phyloP scores from a whole-genome alignment of 306 rosid species.

The Prunus mume region DNA sequence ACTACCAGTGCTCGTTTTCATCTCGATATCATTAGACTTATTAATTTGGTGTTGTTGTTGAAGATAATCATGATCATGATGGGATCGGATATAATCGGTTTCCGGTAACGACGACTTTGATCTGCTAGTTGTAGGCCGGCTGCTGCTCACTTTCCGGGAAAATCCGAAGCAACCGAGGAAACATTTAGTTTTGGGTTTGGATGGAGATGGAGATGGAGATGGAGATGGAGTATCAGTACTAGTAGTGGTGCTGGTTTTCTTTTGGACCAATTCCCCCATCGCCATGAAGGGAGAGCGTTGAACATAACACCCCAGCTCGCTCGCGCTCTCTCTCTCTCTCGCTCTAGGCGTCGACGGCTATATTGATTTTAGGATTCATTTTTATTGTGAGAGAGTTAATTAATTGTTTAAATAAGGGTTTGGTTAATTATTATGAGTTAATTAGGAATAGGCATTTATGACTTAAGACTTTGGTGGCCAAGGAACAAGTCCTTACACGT shows the following conservation, averaged over 20 bases:
- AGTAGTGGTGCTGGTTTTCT: background rate
- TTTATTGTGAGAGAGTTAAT: background rate
- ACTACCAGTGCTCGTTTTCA: background rate
- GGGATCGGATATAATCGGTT: background rate
- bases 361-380: background rate
- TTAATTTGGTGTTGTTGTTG: too few species aligned
- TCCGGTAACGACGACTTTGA: background rate
- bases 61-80: background rate
- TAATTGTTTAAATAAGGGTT: background rate
- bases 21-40: background rate
- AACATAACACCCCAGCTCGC: background rate
- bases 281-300: background rate
- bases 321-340: background rate
- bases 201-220: background rate
- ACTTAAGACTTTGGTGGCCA: conserved; percentile 23
- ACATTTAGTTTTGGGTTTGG: conserved; percentile 25
- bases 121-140: background rate
- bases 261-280: conserved; percentile 49
- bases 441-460: conserved; percentile 7
- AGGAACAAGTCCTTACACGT: conserved; percentile 3
- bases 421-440: background rate
- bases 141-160: background rate
- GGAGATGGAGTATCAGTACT: too few species aligned
- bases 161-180: conserved; percentile 52
- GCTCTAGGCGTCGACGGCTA: background rate